Base-by-base conservation (phyloP, 1,284 basidiomycete species). In the Macrocystidia cucumis region DNA sequence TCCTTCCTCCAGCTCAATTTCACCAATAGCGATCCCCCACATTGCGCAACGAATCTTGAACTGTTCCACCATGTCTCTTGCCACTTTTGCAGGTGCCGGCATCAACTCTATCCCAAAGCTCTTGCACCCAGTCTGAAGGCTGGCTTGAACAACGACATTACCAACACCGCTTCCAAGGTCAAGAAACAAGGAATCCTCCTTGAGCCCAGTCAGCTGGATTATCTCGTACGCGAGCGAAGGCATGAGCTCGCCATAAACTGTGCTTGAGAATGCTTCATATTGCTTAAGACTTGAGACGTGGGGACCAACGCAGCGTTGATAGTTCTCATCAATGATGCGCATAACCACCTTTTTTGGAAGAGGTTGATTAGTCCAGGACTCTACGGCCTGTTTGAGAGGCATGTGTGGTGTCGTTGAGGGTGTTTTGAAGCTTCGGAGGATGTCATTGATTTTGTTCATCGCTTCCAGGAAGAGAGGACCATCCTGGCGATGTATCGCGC, bases 121-220 rank as follows among this genome's bases (percentile, higher is more conserved):
- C 40, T 50, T 67, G 54, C 84, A 88, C 0, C 84, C 84, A 0
- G 78, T 78, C 51, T 85, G 78, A 42, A 88, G 60, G 35, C 76
- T 76, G 4, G 78, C 81, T 47, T 88, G 84, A 4, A 81, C 58
- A 9, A 81, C 70, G n/a, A 86, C 78, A 48, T 87, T 86, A 4
- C 78, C 84, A 5, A 88, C 84, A 1, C 84, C 84, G 3, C 75
- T 79, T 8, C 84, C 84, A n/a, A 88, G 67, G 50, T 88, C 84
- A 34, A 88, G 51, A 48, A 88, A 77, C 9, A 86, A 63, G 24
- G 72, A 75, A 37, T 72, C 62, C 35, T 76, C 65, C 14, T 61
- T 63, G 8, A 87, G 59, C n/a, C 69, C 63, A 0, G 78, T 75
- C 3, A 66, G 57, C 14, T 62, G 54, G 34, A 84, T 63, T 34